Percentiles rank a stretch among this genome's conserved stretches.
phyloP scores from a whole-genome alignment of 306 rosid species.

The Malus sylvestris region DNA sequence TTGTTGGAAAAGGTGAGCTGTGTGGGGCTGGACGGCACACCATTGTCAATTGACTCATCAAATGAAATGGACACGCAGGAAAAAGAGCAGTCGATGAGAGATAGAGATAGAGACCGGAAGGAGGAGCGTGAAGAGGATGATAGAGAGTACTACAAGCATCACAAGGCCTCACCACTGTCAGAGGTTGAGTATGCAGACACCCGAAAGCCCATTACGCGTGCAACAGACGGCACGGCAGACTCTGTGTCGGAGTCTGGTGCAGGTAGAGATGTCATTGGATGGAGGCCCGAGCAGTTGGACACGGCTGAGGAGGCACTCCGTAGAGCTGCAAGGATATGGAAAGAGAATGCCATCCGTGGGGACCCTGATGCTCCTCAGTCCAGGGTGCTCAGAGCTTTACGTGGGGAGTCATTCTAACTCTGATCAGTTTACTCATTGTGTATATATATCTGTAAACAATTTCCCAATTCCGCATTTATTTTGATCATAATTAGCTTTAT shows the following conservation, averaged over 20 bases:
- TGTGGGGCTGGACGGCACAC: conserved; percentile 54
- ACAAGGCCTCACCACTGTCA: conserved; percentile 74
- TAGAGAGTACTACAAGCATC: conserved; percentile 40
- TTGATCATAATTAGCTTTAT: too few species aligned
- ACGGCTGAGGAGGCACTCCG: conserved; percentile 70
- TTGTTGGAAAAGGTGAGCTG: conserved; percentile 41
- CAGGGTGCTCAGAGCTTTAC: conserved; percentile 55
- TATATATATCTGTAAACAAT: too few species aligned
- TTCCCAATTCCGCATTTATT: too few species aligned
- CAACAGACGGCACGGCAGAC: conserved; percentile 36
- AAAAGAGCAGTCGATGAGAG: not conserved
- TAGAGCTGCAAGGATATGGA: conserved; percentile 62
- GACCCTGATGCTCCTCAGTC: conserved; percentile 68
- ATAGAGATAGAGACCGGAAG: not conserved
- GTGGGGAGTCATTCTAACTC: conserved; percentile 49
- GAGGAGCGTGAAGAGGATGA: conserved; percentile 26
- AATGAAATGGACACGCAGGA: conserved; percentile 5
- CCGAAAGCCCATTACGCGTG: conserved; percentile 47
- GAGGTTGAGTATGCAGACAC: conserved; percentile 58
- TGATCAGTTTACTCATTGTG: too few species aligned
- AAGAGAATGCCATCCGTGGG: conserved; percentile 52
- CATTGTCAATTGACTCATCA: conserved; percentile 24
- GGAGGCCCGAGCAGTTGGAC: conserved; percentile 78
- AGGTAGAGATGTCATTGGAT: conserved; percentile 33
- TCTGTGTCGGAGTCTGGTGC: not conserved